phyloP scores from a whole-genome alignment of 306 rosid genomes.

The Corylus heterophylla region DNA sequence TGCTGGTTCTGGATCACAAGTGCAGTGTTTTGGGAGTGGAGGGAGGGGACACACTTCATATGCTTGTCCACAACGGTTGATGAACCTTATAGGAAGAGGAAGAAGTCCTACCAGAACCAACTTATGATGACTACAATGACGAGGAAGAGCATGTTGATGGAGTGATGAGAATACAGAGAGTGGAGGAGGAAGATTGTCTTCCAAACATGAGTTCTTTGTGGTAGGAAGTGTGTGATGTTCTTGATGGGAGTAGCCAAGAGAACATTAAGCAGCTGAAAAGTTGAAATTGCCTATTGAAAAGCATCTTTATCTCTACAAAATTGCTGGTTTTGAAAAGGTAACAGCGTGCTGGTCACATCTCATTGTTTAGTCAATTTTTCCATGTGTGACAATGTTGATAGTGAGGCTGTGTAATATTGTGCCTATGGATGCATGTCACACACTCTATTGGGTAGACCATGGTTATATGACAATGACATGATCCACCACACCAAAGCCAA shows the following conservation, averaged over 20 bases:
- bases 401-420: no score
- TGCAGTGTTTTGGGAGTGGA: background rate
- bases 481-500: no score
- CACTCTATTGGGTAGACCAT: no score
- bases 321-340: slow-evolving; percentile 11
- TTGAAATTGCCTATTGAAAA: background rate
- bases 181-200: background rate
- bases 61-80: background rate
- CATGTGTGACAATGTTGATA: no score
- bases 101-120: background rate
- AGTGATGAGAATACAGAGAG: background rate
- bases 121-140: background rate
- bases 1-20: background rate
- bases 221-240: background rate
- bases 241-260: background rate
- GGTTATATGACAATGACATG: no score
- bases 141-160: background rate
- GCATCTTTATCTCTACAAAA: background rate
- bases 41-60: background rate
- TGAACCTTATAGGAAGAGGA: background rate
- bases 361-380: no score
- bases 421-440: no score
- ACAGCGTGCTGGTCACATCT: no score
- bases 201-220: background rate
- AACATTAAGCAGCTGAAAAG: background rate